Percentiles rank a stretch among this genome's conserved stretches.
These are phyloP conservation scores for Beauveria pseudobassiana DNA, from an alignment of 2,329 filamentous ascomycete genomes.

Conservation along the genomic window DNA sequence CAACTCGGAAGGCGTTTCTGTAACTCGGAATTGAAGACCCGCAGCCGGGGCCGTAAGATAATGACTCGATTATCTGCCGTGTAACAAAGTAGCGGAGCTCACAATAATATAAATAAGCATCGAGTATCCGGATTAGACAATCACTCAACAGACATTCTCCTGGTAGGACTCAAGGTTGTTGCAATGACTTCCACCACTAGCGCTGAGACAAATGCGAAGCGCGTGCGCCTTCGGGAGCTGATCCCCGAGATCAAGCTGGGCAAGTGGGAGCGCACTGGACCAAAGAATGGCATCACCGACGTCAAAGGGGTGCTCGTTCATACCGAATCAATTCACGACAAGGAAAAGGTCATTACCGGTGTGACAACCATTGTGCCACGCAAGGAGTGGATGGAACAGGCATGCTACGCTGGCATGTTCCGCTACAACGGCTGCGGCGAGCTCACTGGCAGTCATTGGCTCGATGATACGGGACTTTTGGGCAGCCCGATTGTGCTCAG, in stretches of 20 bases:
- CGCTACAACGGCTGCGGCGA: slow-evolving; percentile 54
- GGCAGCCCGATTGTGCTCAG: slow-evolving; percentile 50
- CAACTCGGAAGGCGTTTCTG: background rate
- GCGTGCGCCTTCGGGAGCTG: slow-evolving; percentile 28
- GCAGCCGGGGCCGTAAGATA: background rate
- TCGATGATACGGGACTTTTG: slow-evolving; percentile 49
- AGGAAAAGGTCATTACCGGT: slow-evolving; percentile 33
- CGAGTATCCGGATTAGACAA: background rate
- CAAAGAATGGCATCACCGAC: slow-evolving; percentile 39
- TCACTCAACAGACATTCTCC: background rate
- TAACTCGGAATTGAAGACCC: background rate
- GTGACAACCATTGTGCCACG: slow-evolving; percentile 39
- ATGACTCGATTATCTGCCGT: background rate
- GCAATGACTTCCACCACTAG: background rate
- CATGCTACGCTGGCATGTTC: slow-evolving; percentile 39
- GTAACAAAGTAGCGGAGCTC: background rate
- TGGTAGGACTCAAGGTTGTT: background rate
- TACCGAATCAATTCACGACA: slow-evolving; percentile 30
- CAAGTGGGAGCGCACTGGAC: slow-evolving; percentile 29
- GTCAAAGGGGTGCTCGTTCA: slow-evolving; percentile 36
- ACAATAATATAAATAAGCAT: background rate
- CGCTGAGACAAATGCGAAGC: background rate
- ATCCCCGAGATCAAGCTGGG: slow-evolving; percentile 34
- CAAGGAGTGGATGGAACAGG: slow-evolving; percentile 31
- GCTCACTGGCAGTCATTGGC: slow-evolving; percentile 49